These are phyloP conservation scores for Fusarium gaditjirri DNA, from an alignment of 2,329 filamentous ascomycete genomes.

Conservation along the genomic window DNA sequence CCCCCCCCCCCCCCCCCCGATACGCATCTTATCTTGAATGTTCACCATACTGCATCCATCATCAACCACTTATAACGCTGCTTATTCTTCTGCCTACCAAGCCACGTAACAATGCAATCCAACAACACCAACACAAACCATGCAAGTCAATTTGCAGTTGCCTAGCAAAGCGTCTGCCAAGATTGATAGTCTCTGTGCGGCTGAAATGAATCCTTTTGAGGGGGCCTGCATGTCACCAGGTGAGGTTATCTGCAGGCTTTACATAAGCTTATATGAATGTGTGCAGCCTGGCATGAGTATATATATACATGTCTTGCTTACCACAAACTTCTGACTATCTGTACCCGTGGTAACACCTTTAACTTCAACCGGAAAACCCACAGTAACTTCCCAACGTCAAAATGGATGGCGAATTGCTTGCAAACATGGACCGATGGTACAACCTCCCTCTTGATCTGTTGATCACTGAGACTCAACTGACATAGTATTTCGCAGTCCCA, in stretches of 20 bases:
- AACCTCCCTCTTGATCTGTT: neutral
- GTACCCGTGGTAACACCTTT: neutral
- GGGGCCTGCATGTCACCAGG: neutral
- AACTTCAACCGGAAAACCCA: neutral
- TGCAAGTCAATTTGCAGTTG: neutral
- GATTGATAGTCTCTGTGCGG: neutral
- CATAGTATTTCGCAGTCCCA: slow-evolving; percentile 48
- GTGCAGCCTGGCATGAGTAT: neutral
- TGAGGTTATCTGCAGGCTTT: neutral
- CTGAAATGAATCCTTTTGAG: neutral
- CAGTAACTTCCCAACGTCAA: neutral
- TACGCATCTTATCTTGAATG: neutral
- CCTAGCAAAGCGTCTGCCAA: slow-evolving; percentile 9
- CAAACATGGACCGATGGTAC: slow-evolving; percentile 53
- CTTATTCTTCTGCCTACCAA: slow-evolving; percentile 49
- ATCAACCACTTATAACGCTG: slow-evolving; percentile 43
- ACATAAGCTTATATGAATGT: neutral
- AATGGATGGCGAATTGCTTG: slow-evolving; percentile 48
- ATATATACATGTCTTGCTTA: neutral
- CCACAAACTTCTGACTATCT: neutral
- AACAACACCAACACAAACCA: neutral
- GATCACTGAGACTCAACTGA: neutral
- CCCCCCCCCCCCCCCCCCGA: too few species aligned
- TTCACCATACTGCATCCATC: neutral
- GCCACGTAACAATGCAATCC: neutral